A percentile compares a stretch with the other conserved stretches of the same genome.
Evolutionary conservation across 1,139 yeast species (phyloP).

Genomic region (Hyphopichia pseudoburtonii): DNA sequence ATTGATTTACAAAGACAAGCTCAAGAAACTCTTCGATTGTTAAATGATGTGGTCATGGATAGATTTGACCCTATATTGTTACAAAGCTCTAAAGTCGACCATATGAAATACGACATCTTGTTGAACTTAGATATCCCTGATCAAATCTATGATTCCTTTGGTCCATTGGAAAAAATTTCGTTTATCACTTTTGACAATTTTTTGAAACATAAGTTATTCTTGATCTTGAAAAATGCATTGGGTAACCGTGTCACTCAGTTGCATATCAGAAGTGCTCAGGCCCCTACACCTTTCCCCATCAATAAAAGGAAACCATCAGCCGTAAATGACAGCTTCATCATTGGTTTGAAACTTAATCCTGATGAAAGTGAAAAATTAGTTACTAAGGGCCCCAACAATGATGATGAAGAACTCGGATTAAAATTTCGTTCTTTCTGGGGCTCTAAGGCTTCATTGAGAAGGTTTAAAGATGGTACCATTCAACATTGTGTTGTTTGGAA

Average conservation of each 20-base stretch:
- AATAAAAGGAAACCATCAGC: constrained; percentile 56
- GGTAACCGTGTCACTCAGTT: constrained; percentile 60
- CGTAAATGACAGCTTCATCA: constrained; percentile 34
- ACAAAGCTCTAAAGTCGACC: constrained; percentile 54
- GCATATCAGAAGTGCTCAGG: constrained; percentile 34
- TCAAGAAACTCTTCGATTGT: constrained; percentile 59
- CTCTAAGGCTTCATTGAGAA: constrained; percentile 73
- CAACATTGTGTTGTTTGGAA: constrained; percentile 90
- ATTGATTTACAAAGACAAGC: constrained; percentile 65
- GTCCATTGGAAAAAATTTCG: constrained; percentile 72
- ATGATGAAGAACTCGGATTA: constrained; percentile 54
- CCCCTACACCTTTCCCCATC: constrained; percentile 41
- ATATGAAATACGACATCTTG: constrained; percentile 65
- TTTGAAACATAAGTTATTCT: constrained; percentile 58
- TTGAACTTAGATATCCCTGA: constrained; percentile 50
- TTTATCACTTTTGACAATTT: constrained; percentile 70
- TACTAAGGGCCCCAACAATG: constrained; percentile 80
- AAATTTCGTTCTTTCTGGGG: constrained; percentile 92
- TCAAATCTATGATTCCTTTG: constrained; percentile 46
- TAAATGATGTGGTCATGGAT: constrained; percentile 80
- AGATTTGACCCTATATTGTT: constrained; percentile 85
- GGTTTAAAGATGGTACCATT: constrained; percentile 88
- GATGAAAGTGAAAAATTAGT: constrained; percentile 76
- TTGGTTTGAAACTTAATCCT: constrained; percentile 73
- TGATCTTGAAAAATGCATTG: constrained; percentile 61